Conservation (phyloP, 441 rosid genomes). For the Gossypium gossypioides region DNA sequence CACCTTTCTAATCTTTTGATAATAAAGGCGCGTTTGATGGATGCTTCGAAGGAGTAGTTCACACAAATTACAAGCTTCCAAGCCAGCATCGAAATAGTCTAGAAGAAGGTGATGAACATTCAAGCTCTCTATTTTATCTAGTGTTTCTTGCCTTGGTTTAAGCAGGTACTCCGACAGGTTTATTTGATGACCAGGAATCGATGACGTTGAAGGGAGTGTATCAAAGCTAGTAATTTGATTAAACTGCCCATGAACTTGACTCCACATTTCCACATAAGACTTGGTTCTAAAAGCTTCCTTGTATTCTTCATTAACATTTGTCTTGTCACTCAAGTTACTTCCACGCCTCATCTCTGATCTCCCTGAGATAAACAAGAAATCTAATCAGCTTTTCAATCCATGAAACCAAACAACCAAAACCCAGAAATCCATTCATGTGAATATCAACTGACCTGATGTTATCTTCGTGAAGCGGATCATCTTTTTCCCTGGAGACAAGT, state of each 20-base stretch:
- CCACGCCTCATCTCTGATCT: conserved; percentile 24
- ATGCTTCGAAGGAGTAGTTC: conserved; percentile 50
- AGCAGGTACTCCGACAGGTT: conserved; percentile 58
- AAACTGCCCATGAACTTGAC: conserved; percentile 43
- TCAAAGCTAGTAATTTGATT: conserved; percentile 19
- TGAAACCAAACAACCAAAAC: not conserved
- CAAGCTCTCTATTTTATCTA: conserved; percentile 29
- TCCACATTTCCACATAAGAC: conserved; percentile 64
- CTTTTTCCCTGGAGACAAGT: conserved; percentile 13
- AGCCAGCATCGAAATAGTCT: conserved; percentile 48
- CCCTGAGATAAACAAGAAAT: conserved; percentile 27
- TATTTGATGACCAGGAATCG: conserved; percentile 18
- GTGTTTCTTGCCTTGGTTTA: conserved; percentile 49
- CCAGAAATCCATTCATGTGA: not conserved
- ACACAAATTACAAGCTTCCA: conserved; percentile 48
- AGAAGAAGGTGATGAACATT: conserved; percentile 34
- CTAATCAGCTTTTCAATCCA: not conserved
- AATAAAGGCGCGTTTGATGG: conserved; percentile 45
- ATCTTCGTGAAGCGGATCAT: conserved; percentile 17
- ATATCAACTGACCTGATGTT: conserved; percentile 23
- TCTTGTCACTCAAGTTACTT: conserved; percentile 30
- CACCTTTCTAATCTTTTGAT: conserved; percentile 41
- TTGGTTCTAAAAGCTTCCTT: conserved; percentile 68
- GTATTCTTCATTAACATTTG: conserved; percentile 71
- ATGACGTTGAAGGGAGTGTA: conserved; percentile 28